phyloP scores from a whole-genome alignment of 2,329 filamentous ascomycete species.

The Byssochlamys sp. region DNA sequence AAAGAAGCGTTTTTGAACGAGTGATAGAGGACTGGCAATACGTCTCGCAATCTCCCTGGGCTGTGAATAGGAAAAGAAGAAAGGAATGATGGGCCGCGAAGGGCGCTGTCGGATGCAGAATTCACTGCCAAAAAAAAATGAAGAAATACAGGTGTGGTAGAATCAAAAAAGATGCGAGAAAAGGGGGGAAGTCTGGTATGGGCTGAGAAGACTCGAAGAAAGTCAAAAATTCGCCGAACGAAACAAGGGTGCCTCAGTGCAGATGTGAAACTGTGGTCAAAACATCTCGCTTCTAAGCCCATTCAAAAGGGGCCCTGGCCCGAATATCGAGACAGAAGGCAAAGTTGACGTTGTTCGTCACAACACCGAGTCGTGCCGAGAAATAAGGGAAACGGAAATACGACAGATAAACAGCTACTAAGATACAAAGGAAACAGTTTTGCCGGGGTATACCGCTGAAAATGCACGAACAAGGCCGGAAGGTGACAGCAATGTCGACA shows the following conservation, averaged over 20 bases:
- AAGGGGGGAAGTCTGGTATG: background rate
- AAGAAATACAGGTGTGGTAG: conserved; percentile 1
- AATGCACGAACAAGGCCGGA: conserved; percentile 12
- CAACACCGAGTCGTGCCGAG: conserved; percentile 1
- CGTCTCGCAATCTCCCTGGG: background rate
- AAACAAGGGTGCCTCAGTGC: background rate
- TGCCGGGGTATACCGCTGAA: conserved; percentile 24
- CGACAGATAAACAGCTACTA: conserved; percentile 9
- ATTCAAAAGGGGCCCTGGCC: background rate
- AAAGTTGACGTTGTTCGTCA: conserved; percentile 10
- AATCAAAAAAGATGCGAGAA: conserved; percentile 1
- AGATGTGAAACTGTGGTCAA: background rate
- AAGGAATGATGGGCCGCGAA: background rate
- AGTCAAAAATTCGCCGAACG: background rate
- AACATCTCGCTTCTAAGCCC: background rate
- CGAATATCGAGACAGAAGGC: background rate
- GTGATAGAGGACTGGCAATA: background rate
- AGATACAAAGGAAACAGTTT: conserved; percentile 15
- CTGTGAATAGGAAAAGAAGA: background rate
- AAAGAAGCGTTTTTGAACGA: background rate
- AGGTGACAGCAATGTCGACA: background rate
- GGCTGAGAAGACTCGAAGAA: background rate
- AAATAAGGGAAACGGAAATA: conserved; percentile 3
- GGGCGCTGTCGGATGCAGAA: background rate
- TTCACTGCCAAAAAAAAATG: background rate